Evolutionary conservation across 78 protist species (phyloP), one percentile per base, ranked within the genome.

Genomic region (Dictyostelium citrinum): DNA sequence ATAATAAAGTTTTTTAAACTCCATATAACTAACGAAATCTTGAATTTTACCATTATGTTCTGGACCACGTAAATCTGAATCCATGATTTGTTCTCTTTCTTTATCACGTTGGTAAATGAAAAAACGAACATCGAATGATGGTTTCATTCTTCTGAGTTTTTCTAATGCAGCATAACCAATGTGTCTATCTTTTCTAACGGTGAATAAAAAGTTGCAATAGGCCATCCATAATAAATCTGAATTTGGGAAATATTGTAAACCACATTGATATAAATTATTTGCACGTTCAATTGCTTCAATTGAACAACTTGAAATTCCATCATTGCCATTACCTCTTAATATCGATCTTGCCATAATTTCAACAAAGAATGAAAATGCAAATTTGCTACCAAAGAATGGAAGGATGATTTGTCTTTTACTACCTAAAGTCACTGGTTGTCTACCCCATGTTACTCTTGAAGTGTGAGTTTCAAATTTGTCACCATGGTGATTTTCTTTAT

Each of bases 81-180:
- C 93, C 93, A 88, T 88, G 20, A 88, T 39, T 78, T 88, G 93
- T 46, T 88, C 93, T 29, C 93, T 22, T 45, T 88, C 93, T 27
- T 79, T 78, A n/a, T 88, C 93, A 45, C 85, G 82, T 78, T 88
- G 93, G 27, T 43, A 88, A 35, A 88, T 61, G 55, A 78, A 88
- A 72, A 88, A 88, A 39, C 85, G 82, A n/a, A 78, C 83, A 49
- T 88, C 93, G 27, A 85, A 55, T 9, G 51, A 14, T 68, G 85
- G 93, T 0, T 43, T 68, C 60, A 88, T 60, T 46, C 83, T 41
- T 43, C 93, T 67, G 20, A 88, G 45, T 70, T 88, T 88, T 43
- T 88, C 93, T 10, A 88, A 33, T 14, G 93, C 82, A 1, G 93
- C 93, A 78, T 88, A 88, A 49, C 93, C 93, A 46, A 88, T 55